Evolutionary conservation across 148 eudicot species (phyloP), one percentile per base, ranked within the genome.

Genomic region (Amaranthus palmeri): DNA sequence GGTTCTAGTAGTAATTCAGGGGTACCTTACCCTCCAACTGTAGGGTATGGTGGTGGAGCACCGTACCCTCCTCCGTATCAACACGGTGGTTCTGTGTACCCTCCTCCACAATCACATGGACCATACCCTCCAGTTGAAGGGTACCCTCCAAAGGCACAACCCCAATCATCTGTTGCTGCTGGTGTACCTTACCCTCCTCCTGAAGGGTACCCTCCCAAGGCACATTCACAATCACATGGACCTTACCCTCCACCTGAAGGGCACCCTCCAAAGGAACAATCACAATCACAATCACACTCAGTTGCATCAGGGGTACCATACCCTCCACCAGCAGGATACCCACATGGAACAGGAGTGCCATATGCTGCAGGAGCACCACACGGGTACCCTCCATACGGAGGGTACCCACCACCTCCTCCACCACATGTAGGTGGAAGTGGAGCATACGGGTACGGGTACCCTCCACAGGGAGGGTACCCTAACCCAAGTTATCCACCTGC

Each of bases 401-500:
- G 51, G 47, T 66, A 56, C 71, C 77, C 67, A 7, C 80, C 68
- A 0, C 83, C 62, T 0, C 73, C 76, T 3, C 70, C 63, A 25
- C 36, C 36, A 0, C 36, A 25, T 25, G 36, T 25, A 25, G 36
- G 36, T 25, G 36, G 36, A 25, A 25, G 36, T 3, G 55, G 59
- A 0, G 73, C 50, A 47, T 83, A 83, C 3, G 60, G 60, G 18
- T 13, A 46, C 8, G 61, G 61, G 42, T 58, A 58, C 60, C 81
- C 79, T 44, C 77, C 65, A 13, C 55, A 14, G 18, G 61, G 59
- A 2, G 59, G 78, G 60, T 82, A 82, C 46, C 82, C 82, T 11
- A 60, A 72, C 55, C 58, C 68, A 3, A 14, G 54, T 10, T 61
- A 76, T 8, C 71, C 81, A 54, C 65, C 36, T 1, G 72, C 72